Base-by-base conservation (phyloP, 2,329 filamentous ascomycete genomes). In the Aureobasidium zeae region DNA sequence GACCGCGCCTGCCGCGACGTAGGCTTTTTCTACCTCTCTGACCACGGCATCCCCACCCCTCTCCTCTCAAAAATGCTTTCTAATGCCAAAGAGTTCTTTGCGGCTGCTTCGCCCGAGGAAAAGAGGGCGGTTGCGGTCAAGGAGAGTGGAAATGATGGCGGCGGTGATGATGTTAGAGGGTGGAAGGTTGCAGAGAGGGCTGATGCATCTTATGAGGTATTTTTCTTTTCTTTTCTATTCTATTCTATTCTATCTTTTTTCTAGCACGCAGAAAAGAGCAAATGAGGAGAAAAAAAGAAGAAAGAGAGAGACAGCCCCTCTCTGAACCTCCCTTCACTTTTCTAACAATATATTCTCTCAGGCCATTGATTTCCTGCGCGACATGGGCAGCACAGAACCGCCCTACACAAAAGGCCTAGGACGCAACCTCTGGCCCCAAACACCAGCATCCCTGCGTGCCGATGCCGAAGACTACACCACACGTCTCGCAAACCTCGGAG, bases 11-110 rank as follows among this genome's bases (percentile, higher is more conserved):
- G 37, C 17, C 26, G 37, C n/a, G 26, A 31, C 11, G 37, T 41
- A 3, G 41, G 41, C 15, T 44, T 44, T 25, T 44, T 44, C 6
- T 44, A 44, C 8, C 41, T 44, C 15, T 36, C 41, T 17, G 17
- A 32, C 4, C 41, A 44, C 19, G 41, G 41, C 3, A 35, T 44
- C 10, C 31, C 33, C 16, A 3, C 22, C 5, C 11, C 31, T 9
- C 9, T 44, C 2, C 26, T 44, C 11, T 4, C 12, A 2, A 10
- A 30, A 2, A 44, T 35, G 41, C 32, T 44, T 2, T 29, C 41
- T 1, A 44, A 28, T 4, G 19, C 32, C 7, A 34, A 28, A n/a
- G 12, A 29, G n/a, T 44, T 44, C 32, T 44, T 44, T 8, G 25
- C 37, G 10, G 32, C 26, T 4, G 37, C 37, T 9, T 32, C 37